A percentile compares a stretch with the other conserved stretches of the same genome.
Evolutionary conservation across 192 early-diverging fungal genomes (phyloP).

Genomic region (Globomyces pollinis-pini): DNA sequence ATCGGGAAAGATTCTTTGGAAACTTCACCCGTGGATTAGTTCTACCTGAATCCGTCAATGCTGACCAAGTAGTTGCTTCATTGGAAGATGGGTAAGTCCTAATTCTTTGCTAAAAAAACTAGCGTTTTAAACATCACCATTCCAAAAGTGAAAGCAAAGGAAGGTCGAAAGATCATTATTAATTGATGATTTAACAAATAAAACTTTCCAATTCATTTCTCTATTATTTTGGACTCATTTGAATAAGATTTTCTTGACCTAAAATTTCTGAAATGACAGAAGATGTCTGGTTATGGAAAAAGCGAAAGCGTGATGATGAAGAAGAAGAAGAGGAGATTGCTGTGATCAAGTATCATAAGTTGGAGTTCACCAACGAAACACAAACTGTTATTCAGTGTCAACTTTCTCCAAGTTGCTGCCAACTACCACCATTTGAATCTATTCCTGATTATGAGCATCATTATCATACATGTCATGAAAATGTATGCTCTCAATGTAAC

Average conservation of each 20-base stretch:
- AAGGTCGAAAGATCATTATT: too few species aligned
- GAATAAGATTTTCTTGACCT: background rate
- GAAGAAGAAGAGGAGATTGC: background rate
- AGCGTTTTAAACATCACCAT: too few species aligned
- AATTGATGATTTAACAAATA: too few species aligned
- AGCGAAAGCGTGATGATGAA: conserved; percentile 2
- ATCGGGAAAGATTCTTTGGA: too few species aligned
- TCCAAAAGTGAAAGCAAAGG: too few species aligned
- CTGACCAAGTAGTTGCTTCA: too few species aligned
- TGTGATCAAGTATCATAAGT: background rate
- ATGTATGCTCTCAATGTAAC: conserved; percentile 20
- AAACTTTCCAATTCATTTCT: too few species aligned
- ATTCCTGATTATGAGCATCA: conserved; percentile 19
- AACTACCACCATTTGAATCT: conserved; percentile 10
- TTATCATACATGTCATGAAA: conserved; percentile 16
- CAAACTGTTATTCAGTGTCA: background rate
- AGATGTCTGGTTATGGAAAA: background rate
- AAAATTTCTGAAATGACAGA: background rate
- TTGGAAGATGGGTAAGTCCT: too few species aligned
- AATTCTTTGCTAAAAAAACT: too few species aligned
- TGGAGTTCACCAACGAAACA: background rate
- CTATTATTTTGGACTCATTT: too few species aligned
- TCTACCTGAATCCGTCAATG: too few species aligned
- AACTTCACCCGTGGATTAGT: too few species aligned
- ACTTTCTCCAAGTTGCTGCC: conserved; percentile 4